A percentile compares a stretch with the other conserved stretches of the same genome.
Evolutionary conservation across 345 rosid species (phyloP).

Genomic region (Eucalyptus paniculata): DNA sequence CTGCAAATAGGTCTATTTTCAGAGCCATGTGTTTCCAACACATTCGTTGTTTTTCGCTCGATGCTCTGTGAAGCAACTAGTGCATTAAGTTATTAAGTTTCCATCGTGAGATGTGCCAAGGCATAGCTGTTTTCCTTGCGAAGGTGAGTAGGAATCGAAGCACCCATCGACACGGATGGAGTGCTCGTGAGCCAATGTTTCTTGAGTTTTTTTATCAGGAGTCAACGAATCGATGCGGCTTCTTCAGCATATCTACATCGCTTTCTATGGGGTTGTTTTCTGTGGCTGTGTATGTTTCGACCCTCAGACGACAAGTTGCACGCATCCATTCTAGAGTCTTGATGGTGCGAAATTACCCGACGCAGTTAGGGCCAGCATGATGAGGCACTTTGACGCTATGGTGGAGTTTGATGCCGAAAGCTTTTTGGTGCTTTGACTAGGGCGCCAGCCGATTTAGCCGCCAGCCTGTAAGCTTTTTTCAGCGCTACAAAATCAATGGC

Average conservation of each 20-base stretch:
- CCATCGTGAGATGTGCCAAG: background rate
- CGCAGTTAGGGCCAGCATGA: background rate
- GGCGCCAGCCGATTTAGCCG: background rate
- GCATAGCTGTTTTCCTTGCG: background rate
- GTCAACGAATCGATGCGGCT: background rate
- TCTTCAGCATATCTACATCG: background rate
- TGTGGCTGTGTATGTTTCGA: background rate
- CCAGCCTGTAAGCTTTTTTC: background rate
- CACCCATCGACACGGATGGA: background rate
- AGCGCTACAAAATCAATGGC: background rate
- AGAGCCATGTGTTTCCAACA: background rate
- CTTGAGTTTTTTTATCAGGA: background rate
- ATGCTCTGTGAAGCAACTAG: background rate
- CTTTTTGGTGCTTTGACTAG: background rate
- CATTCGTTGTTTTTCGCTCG: accelerated
- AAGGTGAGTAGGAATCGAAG: background rate
- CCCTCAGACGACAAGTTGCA: background rate
- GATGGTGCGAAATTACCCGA: background rate
- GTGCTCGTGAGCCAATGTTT: background rate
- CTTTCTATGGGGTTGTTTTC: background rate
- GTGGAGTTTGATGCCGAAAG: background rate
- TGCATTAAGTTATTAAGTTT: background rate
- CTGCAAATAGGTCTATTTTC: background rate
- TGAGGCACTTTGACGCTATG: background rate
- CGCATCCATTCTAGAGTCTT: background rate